These are phyloP conservation scores for Penicillium manginii DNA, from an alignment of 495 filamentous ascomycete species.

Conservation along the genomic window DNA sequence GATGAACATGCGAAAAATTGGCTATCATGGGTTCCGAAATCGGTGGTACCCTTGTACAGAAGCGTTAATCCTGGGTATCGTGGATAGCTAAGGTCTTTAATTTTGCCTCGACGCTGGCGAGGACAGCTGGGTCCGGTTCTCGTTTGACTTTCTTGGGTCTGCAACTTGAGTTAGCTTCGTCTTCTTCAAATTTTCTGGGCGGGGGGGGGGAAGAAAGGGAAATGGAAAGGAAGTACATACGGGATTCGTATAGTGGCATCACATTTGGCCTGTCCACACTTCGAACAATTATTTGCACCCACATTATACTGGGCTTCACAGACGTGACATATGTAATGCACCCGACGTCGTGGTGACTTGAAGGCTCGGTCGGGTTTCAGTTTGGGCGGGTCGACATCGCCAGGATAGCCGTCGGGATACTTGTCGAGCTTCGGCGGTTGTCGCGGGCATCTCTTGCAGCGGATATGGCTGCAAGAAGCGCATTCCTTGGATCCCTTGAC, in stretches of 20 bases:
- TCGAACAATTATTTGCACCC: constrained; percentile 54
- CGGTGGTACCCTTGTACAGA: not conserved
- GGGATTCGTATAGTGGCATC: constrained; percentile 52
- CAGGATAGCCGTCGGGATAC: constrained; percentile 78
- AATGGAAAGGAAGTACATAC: constrained; percentile 52
- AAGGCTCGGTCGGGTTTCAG: constrained; percentile 41
- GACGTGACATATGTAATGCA: constrained; percentile 66
- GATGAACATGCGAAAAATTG: not conserved
- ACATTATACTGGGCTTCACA: constrained; percentile 61
- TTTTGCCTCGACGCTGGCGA: constrained; percentile 62
- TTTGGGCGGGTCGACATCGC: constrained; percentile 56
- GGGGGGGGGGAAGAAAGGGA: not conserved
- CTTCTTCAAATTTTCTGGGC: constrained; percentile 6
- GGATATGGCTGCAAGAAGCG: constrained; percentile 69
- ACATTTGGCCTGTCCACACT: constrained; percentile 63
- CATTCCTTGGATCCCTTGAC: constrained; percentile 62
- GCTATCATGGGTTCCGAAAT: not conserved
- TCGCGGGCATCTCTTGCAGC: constrained; percentile 81
- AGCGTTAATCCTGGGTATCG: not conserved
- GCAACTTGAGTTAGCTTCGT: constrained; percentile 33
- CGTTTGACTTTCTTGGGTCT: constrained; percentile 62
- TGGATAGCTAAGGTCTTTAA: constrained; percentile 41
- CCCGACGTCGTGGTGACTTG: constrained; percentile 48
- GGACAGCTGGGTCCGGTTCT: constrained; percentile 66
- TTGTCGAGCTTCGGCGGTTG: constrained; percentile 75